These are phyloP conservation scores for Cymodocea nodosa DNA, from an alignment of 116 monocot species.

Conservation along the genomic window DNA sequence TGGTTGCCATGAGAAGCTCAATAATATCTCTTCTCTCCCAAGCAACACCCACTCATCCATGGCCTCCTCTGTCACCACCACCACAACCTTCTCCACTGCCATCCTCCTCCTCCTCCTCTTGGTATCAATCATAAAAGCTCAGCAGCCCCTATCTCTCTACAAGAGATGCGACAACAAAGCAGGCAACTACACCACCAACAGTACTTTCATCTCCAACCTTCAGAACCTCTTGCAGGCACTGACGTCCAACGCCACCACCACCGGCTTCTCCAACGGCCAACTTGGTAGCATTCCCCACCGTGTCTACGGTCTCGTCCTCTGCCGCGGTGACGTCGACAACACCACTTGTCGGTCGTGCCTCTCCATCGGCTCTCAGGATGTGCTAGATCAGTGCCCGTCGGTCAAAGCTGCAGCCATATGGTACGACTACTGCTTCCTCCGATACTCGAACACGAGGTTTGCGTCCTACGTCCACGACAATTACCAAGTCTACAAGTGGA, in stretches of 20 bases:
- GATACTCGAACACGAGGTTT: constrained; percentile 9
- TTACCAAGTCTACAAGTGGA: not conserved
- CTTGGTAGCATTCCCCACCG: no score
- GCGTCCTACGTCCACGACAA: not conserved
- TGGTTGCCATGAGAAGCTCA: no score
- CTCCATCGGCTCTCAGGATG: not conserved
- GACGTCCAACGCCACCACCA: no score
- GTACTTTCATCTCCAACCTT: constrained; percentile 12
- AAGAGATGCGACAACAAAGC: not conserved
- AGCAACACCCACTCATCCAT: no score
- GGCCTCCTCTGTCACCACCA: no score
- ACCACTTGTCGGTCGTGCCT: constrained; percentile 19
- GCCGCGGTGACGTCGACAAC: constrained; percentile 26
- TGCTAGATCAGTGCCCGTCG: no score
- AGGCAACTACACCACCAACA: constrained; percentile 11
- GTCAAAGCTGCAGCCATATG: no score
- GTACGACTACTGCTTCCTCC: no score
- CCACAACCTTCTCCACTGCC: not conserved
- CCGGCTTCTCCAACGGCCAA: no score
- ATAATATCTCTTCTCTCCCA: no score
- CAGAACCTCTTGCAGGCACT: no score
- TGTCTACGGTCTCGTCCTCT: constrained; percentile 32
- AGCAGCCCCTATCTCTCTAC: not conserved
- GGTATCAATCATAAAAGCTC: not conserved
- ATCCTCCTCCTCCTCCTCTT: not conserved